Base-by-base conservation (phyloP, 495 filamentous ascomycete species). In the Penicillium silybi region DNA sequence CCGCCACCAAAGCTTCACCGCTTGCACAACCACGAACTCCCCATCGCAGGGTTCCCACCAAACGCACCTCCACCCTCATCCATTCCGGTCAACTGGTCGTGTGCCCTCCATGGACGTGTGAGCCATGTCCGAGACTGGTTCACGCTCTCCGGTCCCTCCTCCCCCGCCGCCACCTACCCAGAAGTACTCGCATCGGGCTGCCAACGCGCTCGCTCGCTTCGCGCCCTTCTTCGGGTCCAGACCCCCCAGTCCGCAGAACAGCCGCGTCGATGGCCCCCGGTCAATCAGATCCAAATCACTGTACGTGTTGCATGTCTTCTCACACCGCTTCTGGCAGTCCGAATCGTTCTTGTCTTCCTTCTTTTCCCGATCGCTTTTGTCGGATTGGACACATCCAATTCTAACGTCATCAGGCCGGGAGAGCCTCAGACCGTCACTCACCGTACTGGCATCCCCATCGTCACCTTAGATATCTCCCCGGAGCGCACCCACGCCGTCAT, bases 401-500 rank as follows among this genome's bases (percentile, higher is more conserved):
- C 61, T 64, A 65, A 68, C 55, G 46, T 52, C 42, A 52, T 34
- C 51, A 79, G 88, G 51, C 82, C 86, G 22, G 80, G 75, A 52
- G 81, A 83, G 39, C 85, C 88, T 5, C 87, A 92, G 66, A 85
- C 89, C 44, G 80, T 85, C 27, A 80, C 80, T 43, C 86, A 92
- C 67, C 75, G 79, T 40, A 90, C 88, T 20, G 81, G 85, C 39
- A 80, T 84, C 19, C 82, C 88, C 16, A 87, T 95, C 50, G 67
- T 80, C 32, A 84, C 85, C 48, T 74, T 96, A 56, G 91, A 92
- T 67, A 82, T 85, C 49, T 93, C 90, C 18, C 83, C 85, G 29
- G 80, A 87, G 58, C 79, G 84, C 55, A 86, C 83, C 43, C 82
- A 85, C 67, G 91, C 86, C 39, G 80, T 96, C 8, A 77, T 96